These are phyloP conservation scores for Vitis riparia DNA, from an alignment of 164 flowering plant species.

Conservation along the genomic window DNA sequence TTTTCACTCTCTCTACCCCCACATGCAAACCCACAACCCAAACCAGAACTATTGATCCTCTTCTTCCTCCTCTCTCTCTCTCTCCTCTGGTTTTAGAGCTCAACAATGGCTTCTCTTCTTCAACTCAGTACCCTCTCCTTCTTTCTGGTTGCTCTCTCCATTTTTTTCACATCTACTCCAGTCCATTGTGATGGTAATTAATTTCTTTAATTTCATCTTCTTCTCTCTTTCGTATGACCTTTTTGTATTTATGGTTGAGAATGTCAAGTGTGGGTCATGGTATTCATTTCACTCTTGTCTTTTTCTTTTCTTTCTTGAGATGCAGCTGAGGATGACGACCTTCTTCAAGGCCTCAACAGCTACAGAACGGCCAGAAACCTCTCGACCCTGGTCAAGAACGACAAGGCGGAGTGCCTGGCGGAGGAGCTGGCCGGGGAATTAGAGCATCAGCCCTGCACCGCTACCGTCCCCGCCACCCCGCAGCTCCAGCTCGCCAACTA, in stretches of 20 bases:
- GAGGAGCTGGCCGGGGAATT: slow-evolving; percentile 53
- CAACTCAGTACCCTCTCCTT: background rate
- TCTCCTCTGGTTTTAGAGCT: too few relatives aligned
- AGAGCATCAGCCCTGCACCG: slow-evolving; percentile 50
- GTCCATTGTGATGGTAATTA: slow-evolving; percentile 16
- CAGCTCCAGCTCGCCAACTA: slow-evolving; percentile 38
- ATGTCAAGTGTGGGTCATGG: too few relatives aligned
- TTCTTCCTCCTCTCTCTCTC: slow-evolving; percentile 1
- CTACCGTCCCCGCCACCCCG: slow-evolving; percentile 27
- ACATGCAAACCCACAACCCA: too few relatives aligned
- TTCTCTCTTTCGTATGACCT: background rate
- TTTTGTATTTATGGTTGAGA: too few relatives aligned
- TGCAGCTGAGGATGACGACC: slow-evolving; percentile 31
- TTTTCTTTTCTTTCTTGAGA: slow-evolving; percentile 1
- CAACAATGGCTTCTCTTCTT: slow-evolving; percentile 11
- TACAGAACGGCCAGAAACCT: slow-evolving; percentile 33
- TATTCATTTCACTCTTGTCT: background rate
- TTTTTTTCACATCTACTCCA: slow-evolving; percentile 8
- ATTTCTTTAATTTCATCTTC: background rate
- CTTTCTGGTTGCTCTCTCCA: slow-evolving; percentile 10
- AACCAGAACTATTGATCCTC: background rate
- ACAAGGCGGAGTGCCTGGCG: slow-evolving; percentile 45
- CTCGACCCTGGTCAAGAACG: slow-evolving; percentile 25
- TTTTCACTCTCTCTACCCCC: too few relatives aligned
- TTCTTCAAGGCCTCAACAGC: slow-evolving; percentile 51